Conservation (phyloP, 2,329 filamentous ascomycete species). For the Lasiodiplodia hormozganensis region DNA sequence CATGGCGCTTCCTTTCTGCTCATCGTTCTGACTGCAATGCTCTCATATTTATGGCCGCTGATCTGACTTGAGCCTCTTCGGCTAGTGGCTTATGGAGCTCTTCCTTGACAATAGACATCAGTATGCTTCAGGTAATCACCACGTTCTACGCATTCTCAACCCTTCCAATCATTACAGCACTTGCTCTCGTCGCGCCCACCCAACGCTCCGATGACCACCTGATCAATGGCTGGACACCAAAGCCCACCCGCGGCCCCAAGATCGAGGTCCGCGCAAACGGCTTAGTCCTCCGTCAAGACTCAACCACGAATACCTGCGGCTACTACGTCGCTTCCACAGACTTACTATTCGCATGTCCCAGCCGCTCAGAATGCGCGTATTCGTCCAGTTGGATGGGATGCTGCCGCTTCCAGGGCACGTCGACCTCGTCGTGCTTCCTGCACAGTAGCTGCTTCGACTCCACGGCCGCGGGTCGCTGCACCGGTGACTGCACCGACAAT, state of each 20-base stretch:
- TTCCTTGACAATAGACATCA: neutral
- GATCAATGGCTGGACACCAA: constrained; percentile 9
- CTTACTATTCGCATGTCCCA: neutral
- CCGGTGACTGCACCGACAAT: neutral
- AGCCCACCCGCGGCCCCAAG: neutral
- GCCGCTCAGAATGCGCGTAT: neutral
- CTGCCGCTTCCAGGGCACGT: neutral
- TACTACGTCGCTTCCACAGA: constrained; percentile 3
- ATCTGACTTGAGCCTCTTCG: constrained; percentile 7
- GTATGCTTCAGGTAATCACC: neutral
- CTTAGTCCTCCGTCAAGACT: neutral
- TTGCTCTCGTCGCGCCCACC: neutral
- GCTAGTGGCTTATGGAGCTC: neutral
- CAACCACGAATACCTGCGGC: neutral
- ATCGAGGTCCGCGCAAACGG: neutral
- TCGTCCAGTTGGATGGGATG: constrained; percentile 2
- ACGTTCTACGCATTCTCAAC: neutral
- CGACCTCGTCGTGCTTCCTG: neutral
- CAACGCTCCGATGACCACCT: constrained; percentile 6
- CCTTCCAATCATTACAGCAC: neutral
- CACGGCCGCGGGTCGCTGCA: neutral
- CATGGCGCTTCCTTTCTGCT: neutral
- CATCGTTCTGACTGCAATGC: neutral
- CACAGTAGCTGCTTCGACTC: constrained; percentile 3
- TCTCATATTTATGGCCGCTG: neutral